Evolutionary conservation across 257 asterid genomes (phyloP).

Genomic region (Solanum megistacrolobum): DNA sequence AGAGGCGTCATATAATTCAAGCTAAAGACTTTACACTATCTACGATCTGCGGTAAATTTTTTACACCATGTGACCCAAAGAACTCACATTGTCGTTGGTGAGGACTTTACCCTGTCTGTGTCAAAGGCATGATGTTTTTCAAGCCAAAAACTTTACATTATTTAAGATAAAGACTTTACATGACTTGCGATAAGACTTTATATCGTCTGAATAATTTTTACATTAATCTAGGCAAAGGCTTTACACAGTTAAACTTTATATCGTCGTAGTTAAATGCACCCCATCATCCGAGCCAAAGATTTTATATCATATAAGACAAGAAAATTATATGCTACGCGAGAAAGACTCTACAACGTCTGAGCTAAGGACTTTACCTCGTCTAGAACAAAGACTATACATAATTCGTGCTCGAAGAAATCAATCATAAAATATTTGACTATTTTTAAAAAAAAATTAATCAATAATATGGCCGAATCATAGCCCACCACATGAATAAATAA

Average conservation of each 20-base stretch:
- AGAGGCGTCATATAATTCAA: background rate
- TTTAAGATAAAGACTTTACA: background rate
- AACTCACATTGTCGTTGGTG: background rate
- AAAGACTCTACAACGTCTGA: too few species aligned
- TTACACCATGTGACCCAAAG: background rate
- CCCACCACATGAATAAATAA: background rate
- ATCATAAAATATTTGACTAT: background rate
- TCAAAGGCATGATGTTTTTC: background rate
- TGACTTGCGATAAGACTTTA: background rate
- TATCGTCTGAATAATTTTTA: background rate
- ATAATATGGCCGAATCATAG: background rate
- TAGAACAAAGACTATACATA: background rate
- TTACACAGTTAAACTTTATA: background rate
- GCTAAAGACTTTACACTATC: background rate
- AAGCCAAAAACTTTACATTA: background rate
- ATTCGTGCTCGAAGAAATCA: background rate
- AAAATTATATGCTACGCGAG: background rate
- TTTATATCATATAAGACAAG: background rate
- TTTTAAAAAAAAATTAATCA: too few species aligned
- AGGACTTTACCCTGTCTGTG: background rate
- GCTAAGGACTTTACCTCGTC: background rate
- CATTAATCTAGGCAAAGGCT: background rate
- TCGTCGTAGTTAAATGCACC: background rate
- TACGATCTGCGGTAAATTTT: too few species aligned
- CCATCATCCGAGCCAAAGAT: background rate